Evolutionary conservation across 169 alveolate species (phyloP).

Genomic region (Babesia caballi): DNA sequence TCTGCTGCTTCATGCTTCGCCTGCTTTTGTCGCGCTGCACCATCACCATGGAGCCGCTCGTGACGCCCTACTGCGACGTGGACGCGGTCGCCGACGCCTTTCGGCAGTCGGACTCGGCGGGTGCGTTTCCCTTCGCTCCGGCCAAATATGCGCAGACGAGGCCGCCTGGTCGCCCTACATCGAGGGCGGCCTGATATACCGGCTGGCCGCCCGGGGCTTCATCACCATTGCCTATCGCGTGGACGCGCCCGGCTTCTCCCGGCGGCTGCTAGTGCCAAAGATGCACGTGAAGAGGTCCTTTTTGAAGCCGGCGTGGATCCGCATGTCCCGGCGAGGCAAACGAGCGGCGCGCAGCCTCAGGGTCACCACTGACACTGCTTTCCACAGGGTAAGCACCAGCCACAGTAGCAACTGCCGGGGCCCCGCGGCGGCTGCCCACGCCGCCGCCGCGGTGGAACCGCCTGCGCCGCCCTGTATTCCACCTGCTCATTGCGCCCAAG

Average conservation of each 20-base stretch:
- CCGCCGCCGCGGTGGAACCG: neutral
- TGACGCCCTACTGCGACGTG: conserved; percentile 60
- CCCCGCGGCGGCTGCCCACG: neutral
- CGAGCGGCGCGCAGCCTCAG: conserved; percentile 34
- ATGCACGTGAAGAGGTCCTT: conserved; percentile 65
- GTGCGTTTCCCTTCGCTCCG: neutral
- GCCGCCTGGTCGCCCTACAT: conserved; percentile 72
- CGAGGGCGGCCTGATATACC: conserved; percentile 59
- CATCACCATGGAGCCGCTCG: conserved; percentile 26
- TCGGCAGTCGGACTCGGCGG: conserved; percentile 32
- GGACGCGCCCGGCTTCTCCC: neutral
- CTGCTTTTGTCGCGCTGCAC: neutral
- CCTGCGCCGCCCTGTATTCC: neutral
- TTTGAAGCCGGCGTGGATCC: conserved; percentile 61
- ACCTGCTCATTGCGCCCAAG: neutral
- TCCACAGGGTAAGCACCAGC: conserved; percentile 34
- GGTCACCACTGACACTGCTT: conserved; percentile 64
- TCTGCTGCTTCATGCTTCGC: conserved; percentile 17
- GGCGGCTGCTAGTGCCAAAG: conserved; percentile 59
- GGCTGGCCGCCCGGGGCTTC: conserved; percentile 62
- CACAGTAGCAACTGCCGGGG: neutral
- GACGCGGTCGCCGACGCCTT: conserved; percentile 28
- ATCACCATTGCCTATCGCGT: conserved; percentile 66
- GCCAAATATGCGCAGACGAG: conserved; percentile 34
- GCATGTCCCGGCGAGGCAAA: conserved; percentile 55